Conservation (phyloP, 1,284 basidiomycete species). For the Paramarasmius palmivorus region DNA sequence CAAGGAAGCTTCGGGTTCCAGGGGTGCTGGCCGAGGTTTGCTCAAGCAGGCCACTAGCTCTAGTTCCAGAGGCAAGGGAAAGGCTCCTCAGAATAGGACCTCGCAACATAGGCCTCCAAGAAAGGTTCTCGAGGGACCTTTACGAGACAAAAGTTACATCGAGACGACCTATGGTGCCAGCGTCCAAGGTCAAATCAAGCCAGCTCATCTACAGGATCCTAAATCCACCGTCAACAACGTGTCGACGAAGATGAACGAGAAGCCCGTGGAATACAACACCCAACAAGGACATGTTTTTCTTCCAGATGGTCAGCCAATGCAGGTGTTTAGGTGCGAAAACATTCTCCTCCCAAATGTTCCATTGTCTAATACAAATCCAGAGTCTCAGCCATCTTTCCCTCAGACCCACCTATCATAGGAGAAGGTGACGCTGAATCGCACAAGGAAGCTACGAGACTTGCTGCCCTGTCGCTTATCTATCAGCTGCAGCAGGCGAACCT, state of each 20-base stretch:
- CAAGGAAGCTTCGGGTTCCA: not conserved
- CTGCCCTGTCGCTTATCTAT: slow-evolving; percentile 71
- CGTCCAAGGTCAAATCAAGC: slow-evolving; percentile 6
- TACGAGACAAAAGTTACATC: slow-evolving; percentile 35
- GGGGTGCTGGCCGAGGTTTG: not conserved
- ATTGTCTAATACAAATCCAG: slow-evolving; percentile 30
- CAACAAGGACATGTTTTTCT: not conserved
- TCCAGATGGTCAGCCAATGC: not conserved
- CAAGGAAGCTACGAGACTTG: slow-evolving; percentile 77
- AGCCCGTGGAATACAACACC: not conserved
- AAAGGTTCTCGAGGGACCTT: slow-evolving; percentile 29
- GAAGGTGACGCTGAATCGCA: slow-evolving; percentile 65
- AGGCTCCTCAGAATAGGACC: slow-evolving; percentile 4
- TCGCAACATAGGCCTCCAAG: too few relatives aligned
- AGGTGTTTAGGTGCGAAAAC: slow-evolving; percentile 6
- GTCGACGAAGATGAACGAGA: not conserved
- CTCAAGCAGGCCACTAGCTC: not conserved
- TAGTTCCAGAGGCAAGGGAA: not conserved
- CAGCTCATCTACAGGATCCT: slow-evolving; percentile 6
- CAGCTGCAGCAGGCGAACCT: slow-evolving; percentile 65
- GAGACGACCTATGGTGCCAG: slow-evolving; percentile 23
- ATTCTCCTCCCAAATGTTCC: slow-evolving; percentile 1
- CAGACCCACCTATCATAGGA: slow-evolving; percentile 46
- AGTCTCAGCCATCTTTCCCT: slow-evolving; percentile 45
- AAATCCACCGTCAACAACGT: slow-evolving; percentile 11